Conservation (phyloP, 345 rosid genomes). For the Schrenkiella parvula region DNA sequence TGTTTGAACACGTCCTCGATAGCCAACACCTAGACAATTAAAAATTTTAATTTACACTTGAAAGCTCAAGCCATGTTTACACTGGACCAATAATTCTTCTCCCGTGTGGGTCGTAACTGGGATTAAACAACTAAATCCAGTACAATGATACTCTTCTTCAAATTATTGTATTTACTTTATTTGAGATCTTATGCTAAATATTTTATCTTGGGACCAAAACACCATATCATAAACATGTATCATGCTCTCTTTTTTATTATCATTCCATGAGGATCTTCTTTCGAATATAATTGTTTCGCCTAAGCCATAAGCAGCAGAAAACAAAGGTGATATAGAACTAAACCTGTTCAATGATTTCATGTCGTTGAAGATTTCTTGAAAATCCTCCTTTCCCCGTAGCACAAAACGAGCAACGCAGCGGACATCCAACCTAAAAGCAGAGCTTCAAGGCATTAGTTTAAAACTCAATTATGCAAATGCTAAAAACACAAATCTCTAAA, state of each 20-base stretch:
- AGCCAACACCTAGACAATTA: slow-evolving; percentile 63
- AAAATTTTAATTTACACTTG: slow-evolving; percentile 3
- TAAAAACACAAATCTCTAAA: slow-evolving; percentile 8
- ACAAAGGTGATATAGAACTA: neutral
- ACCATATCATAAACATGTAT: neutral
- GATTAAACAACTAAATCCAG: neutral
- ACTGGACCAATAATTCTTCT: neutral
- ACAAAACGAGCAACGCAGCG: slow-evolving; percentile 94
- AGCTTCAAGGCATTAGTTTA: slow-evolving; percentile 10
- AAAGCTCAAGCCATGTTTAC: neutral
- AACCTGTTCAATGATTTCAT: slow-evolving; percentile 95
- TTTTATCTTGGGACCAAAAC: neutral
- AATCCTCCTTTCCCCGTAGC: slow-evolving; percentile 98
- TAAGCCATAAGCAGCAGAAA: slow-evolving; percentile 9
- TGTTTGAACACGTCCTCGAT: slow-evolving; percentile 86
- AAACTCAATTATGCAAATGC: neutral
- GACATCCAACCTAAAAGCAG: slow-evolving; percentile 82
- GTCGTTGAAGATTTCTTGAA: slow-evolving; percentile 83
- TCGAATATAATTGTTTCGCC: neutral
- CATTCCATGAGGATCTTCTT: neutral
- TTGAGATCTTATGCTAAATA: neutral
- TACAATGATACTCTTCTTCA: neutral
- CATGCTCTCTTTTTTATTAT: neutral
- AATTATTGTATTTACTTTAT: neutral
- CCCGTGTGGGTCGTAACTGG: neutral